Percentiles rank a stretch among this genome's conserved stretches.
Conservation (phyloP, 1,284 basidiomycete species). For the Puccinia coronata region DNA sequence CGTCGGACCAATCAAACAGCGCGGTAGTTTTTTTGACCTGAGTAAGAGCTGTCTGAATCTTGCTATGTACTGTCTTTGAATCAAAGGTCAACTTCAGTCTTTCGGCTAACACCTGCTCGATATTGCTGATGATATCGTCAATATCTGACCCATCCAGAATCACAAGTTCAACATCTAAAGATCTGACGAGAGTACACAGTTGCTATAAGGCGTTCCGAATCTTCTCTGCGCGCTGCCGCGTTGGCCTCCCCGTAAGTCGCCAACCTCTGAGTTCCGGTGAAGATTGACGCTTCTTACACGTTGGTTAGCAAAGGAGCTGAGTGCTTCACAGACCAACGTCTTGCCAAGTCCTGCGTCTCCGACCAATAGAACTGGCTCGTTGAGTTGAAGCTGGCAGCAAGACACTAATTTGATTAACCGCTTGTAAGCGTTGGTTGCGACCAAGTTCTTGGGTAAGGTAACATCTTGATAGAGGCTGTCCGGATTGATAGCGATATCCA, state of each 20-base stretch:
- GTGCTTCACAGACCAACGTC: too few relatives aligned
- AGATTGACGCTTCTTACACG: conserved; percentile 77
- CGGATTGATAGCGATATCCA: too few relatives aligned
- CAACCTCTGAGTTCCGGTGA: too few relatives aligned
- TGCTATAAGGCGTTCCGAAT: conserved; percentile 53
- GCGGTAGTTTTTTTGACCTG: conserved; percentile 65
- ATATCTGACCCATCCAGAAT: conserved; percentile 59
- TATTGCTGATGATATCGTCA: conserved; percentile 67
- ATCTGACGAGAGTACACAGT: conserved; percentile 55
- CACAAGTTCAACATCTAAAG: not conserved
- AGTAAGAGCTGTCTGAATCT: conserved; percentile 55
- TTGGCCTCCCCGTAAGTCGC: conserved; percentile 91
- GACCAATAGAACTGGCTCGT: conserved; percentile 94
- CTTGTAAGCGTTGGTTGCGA: conserved; percentile 93
- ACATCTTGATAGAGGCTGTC: conserved; percentile 53
- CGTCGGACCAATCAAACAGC: conserved; percentile 97
- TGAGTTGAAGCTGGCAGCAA: conserved; percentile 77
- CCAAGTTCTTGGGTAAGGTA: conserved; percentile 61
- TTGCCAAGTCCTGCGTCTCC: too few relatives aligned
- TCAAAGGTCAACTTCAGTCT: not conserved
- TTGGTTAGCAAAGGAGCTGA: conserved; percentile 67
- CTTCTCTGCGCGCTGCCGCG: too few relatives aligned
- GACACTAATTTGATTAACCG: conserved; percentile 83
- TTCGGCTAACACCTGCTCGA: conserved; percentile 94
- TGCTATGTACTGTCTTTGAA: conserved; percentile 27